phyloP scores from a whole-genome alignment of 2,329 filamentous ascomycete genomes.

The Chaetomium sp. region DNA sequence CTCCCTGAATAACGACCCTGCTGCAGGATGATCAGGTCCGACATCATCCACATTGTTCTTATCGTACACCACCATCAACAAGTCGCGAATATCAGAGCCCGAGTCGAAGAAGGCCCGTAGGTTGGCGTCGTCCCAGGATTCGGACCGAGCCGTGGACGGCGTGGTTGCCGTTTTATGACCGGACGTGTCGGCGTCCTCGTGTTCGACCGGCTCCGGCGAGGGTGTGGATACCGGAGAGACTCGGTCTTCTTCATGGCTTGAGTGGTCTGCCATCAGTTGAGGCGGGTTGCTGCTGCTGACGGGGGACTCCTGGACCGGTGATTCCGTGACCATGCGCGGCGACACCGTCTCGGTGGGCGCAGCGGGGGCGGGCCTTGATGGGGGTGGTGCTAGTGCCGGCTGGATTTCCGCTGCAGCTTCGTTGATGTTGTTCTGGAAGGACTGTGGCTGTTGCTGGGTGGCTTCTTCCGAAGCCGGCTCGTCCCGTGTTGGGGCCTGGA shows the following conservation, averaged over 20 bases:
- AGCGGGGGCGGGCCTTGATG: slow-evolving; percentile 19
- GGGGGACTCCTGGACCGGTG: slow-evolving; percentile 60
- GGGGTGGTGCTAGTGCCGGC: slow-evolving; percentile 27
- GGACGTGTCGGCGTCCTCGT: slow-evolving; percentile 37
- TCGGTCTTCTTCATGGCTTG: slow-evolving; percentile 57
- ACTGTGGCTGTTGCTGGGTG: slow-evolving; percentile 27
- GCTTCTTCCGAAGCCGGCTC: slow-evolving; percentile 22
- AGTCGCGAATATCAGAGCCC: slow-evolving; percentile 78
- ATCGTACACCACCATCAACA: slow-evolving; percentile 87
- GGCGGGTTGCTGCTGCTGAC: slow-evolving; percentile 50
- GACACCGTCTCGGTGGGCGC: slow-evolving; percentile 22
- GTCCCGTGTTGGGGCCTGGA: slow-evolving; percentile 25
- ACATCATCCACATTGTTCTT: slow-evolving; percentile 76
- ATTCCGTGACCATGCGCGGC: slow-evolving; percentile 46
- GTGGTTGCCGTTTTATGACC: slow-evolving; percentile 43
- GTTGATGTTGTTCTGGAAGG: slow-evolving; percentile 25
- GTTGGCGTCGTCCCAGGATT: slow-evolving; percentile 77
- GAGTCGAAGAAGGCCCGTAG: slow-evolving; percentile 89
- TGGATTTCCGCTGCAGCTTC: slow-evolving; percentile 33
- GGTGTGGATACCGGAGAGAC: slow-evolving; percentile 58
- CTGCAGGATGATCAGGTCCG: slow-evolving; percentile 78
- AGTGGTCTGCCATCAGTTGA: slow-evolving; percentile 62
- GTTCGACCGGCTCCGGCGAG: slow-evolving; percentile 53
- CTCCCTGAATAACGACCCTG: slow-evolving; percentile 72
- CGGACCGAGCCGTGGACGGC: slow-evolving; percentile 50